Evolutionary conservation across 2,329 filamentous ascomycete genomes (phyloP).

Genomic region (Ophiostoma piceae): DNA sequence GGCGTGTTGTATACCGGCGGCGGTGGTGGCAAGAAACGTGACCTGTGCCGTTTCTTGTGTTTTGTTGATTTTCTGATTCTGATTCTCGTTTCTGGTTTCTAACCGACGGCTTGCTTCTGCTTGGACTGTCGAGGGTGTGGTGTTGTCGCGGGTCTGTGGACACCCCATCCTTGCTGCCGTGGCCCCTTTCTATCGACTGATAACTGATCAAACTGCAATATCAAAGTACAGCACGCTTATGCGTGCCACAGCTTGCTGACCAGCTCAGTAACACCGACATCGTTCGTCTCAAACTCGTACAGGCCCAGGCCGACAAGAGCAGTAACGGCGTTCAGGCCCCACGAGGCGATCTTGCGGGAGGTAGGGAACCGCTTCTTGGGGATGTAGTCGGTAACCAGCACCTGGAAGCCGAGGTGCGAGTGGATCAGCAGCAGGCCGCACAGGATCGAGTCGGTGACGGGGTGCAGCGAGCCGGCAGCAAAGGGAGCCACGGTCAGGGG

Average conservation of each 20-base stretch:
- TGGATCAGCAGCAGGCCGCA: constrained; percentile 81
- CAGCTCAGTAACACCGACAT: constrained; percentile 87
- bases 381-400: constrained; percentile 86
- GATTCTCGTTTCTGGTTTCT: not conserved
- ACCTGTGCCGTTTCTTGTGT: not conserved
- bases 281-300: constrained; percentile 99
- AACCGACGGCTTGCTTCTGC: not conserved
- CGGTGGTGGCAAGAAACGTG: not conserved
- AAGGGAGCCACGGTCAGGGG: constrained; percentile 89
- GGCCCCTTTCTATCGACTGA: not conserved
- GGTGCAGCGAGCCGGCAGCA: constrained; percentile 85
- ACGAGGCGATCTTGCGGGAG: constrained; percentile 62
- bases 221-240: constrained; percentile 34
- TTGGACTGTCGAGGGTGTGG: not conserved
- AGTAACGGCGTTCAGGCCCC: constrained; percentile 74
- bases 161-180: constrained; percentile 12
- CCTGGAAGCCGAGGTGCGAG: constrained; percentile 93
- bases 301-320: constrained; percentile 78
- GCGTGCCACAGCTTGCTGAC: constrained; percentile 88
- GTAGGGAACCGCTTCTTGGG: constrained; percentile 65
- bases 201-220: not conserved
- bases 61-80: not conserved
- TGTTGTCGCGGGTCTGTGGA: not conserved
- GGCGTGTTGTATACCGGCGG: not conserved
- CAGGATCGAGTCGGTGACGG: constrained; percentile 77